These are phyloP conservation scores for Cymbidium sinense DNA, from an alignment of 106 monocot genomes.

Conservation along the genomic window DNA sequence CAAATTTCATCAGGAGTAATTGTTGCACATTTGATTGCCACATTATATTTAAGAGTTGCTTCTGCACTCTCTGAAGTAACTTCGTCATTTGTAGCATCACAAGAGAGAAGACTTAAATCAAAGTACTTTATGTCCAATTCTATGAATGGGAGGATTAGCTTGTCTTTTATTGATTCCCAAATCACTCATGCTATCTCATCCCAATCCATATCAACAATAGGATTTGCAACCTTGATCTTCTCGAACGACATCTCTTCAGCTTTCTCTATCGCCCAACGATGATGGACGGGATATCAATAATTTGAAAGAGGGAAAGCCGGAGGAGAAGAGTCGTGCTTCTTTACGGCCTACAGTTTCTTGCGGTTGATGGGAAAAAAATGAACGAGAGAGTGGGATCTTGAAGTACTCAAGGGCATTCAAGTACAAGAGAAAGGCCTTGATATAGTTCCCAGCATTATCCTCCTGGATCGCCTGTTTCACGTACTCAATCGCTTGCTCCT, in stretches of 20 bases:
- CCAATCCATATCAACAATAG: conserved; percentile 9
- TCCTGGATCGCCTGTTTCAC: conserved; percentile 77
- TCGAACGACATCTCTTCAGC: too few species aligned
- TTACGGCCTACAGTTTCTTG: too few species aligned
- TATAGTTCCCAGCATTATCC: conserved; percentile 80
- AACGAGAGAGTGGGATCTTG: conserved; percentile 42
- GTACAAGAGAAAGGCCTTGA: conserved; percentile 74
- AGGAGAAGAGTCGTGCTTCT: neutral
- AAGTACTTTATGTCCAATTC: conserved; percentile 97
- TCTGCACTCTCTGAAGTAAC: conserved; percentile 93
- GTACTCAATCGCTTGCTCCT: conserved; percentile 89
- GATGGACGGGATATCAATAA: too few species aligned
- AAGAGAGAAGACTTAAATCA: conserved; percentile 68
- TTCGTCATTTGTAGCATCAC: conserved; percentile 92
- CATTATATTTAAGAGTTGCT: conserved; percentile 84
- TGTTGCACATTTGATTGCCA: too few species aligned
- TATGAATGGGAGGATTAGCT: conserved; percentile 94
- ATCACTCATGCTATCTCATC: conserved; percentile 94
- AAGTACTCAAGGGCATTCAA: conserved; percentile 90
- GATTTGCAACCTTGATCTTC: too few species aligned
- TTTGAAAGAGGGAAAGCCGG: neutral
- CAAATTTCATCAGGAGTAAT: too few species aligned
- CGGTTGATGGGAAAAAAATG: too few species aligned
- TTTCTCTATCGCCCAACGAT: neutral
- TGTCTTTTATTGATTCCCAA: conserved; percentile 93